phyloP scores from a whole-genome alignment of 257 asterid species.

The Solanum piurae region DNA sequence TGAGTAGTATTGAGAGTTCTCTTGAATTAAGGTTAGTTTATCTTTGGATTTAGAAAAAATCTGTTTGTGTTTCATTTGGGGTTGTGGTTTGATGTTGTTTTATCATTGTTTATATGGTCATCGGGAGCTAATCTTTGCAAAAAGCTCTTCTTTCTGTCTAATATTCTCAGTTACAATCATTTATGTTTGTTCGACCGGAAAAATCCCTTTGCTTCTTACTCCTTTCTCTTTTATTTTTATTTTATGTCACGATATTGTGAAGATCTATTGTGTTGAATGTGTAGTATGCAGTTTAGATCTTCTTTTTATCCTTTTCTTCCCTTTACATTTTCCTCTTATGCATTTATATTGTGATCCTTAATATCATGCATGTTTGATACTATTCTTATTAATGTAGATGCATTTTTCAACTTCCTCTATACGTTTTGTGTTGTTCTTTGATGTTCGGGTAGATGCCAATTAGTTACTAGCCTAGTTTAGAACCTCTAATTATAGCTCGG shows the following conservation, averaged over 20 bases:
- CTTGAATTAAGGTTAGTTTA: not conserved
- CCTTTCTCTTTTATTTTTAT: not conserved
- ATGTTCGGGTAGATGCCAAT: not conserved
- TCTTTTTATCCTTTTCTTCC: not conserved
- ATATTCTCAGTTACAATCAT: not conserved
- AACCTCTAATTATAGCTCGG: not conserved
- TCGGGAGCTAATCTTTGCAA: not conserved
- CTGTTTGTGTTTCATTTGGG: not conserved
- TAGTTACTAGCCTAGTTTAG: not conserved
- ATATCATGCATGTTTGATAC: not conserved
- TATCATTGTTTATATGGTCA: not conserved
- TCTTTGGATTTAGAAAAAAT: not conserved
- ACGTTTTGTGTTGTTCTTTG: not conserved
- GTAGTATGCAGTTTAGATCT: not conserved
- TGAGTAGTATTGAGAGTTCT: not conserved
- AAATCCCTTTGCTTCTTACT: not conserved
- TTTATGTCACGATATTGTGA: not conserved
- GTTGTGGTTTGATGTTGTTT: no score
- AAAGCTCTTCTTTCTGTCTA: not conserved
- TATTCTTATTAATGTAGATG: not conserved
- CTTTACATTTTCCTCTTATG: not conserved
- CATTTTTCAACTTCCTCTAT: not conserved
- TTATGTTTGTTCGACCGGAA: not conserved
- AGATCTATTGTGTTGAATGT: not conserved
- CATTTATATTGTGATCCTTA: not conserved